Evolutionary conservation across 2,329 filamentous ascomycete genomes (phyloP).

Genomic region (Exophiala dermatitidis): DNA sequence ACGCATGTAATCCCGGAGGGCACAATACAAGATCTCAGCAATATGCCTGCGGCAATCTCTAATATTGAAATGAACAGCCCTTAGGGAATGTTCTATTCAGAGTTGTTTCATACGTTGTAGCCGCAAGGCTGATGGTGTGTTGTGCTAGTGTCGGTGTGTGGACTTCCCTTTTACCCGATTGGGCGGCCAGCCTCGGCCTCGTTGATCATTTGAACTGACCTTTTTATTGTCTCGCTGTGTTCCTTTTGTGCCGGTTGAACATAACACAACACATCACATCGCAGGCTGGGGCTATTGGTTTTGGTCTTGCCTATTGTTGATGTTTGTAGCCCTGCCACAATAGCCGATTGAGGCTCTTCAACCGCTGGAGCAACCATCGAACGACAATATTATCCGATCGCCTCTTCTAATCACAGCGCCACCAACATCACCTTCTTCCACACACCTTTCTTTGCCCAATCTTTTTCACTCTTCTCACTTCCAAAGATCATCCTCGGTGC

Average conservation of each 20-base stretch:
- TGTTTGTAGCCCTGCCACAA: neutral
- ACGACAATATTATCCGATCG: neutral
- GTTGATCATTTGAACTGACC: neutral
- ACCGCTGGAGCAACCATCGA: neutral
- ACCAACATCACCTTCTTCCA: neutral
- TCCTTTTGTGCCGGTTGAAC: neutral
- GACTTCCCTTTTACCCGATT: neutral
- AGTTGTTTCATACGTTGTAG: neutral
- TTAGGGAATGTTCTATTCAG: neutral
- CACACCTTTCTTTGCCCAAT: neutral
- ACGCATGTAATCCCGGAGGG: too few relatives aligned
- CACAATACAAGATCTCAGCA: too few relatives aligned
- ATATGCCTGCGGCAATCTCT: too few relatives aligned
- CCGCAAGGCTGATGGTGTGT: neutral
- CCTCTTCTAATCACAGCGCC: neutral
- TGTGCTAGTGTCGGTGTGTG: neutral
- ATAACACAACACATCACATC: neutral
- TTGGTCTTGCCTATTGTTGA: neutral
- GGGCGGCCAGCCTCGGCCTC: neutral
- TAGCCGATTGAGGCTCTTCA: constrained; percentile 1
- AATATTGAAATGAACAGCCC: neutral
- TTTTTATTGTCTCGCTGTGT: neutral
- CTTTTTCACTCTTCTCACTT: neutral
- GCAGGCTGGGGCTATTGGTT: neutral
- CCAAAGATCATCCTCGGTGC: neutral